Conservation (phyloP, 2,329 filamentous ascomycete species). For the Colletotrichum theobromicola region DNA sequence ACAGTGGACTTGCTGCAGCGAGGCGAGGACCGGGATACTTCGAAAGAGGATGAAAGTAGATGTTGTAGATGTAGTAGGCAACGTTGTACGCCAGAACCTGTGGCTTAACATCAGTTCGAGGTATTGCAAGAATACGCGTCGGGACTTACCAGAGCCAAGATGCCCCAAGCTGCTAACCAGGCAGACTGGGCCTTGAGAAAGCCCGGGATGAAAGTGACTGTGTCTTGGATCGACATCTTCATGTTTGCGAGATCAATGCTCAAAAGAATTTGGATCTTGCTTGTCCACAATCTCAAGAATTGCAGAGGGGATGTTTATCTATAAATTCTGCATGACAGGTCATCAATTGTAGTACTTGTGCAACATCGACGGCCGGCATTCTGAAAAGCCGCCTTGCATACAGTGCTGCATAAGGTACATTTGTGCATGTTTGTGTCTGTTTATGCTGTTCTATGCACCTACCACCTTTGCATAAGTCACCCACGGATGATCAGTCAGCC, state of each 20-base stretch:
- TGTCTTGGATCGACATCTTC: not conserved
- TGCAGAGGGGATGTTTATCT: too few species aligned
- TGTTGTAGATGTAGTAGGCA: constrained; percentile 27
- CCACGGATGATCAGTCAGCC: too few species aligned
- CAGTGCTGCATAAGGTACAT: too few species aligned
- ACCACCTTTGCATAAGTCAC: too few species aligned
- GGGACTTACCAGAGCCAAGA: not conserved
- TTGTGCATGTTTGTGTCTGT: too few species aligned
- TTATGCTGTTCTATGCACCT: too few species aligned
- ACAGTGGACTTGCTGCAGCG: constrained; percentile 5
- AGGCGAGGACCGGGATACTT: constrained; percentile 30
- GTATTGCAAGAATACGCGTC: too few species aligned
- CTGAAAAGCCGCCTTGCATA: too few species aligned
- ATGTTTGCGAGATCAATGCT: not conserved
- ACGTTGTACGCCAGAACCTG: not conserved
- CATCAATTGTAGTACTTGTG: too few species aligned
- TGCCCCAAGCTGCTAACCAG: not conserved
- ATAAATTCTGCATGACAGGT: too few species aligned
- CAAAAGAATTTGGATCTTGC: not conserved
- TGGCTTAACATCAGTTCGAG: too few species aligned
- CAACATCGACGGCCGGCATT: too few species aligned
- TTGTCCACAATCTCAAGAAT: not conserved
- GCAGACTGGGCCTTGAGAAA: not conserved
- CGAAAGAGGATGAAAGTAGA: constrained; percentile 36
- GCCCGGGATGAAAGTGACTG: not conserved